Percentiles rank a stretch among this genome's conserved stretches.
Conservation (phyloP, 208 protist species). For the Wallacemonas sp. region DNA sequence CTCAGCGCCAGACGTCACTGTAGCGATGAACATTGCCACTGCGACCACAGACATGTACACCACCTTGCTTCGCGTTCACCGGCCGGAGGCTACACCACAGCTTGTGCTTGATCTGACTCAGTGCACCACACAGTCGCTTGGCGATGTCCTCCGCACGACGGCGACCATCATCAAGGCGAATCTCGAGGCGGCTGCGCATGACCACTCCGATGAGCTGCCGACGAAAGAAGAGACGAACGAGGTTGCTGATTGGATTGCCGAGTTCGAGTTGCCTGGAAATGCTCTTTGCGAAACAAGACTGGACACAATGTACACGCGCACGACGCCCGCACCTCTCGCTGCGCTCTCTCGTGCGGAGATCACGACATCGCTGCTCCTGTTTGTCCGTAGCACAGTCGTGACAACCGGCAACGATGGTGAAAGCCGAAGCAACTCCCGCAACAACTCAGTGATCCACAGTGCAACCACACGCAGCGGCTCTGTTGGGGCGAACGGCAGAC, state of each 20-base stretch:
- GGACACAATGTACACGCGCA: constrained; percentile 9
- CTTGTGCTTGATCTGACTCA: not conserved
- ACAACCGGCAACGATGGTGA: not conserved
- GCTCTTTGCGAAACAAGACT: constrained; percentile 10
- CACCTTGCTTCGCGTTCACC: not conserved
- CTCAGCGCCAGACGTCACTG: constrained; percentile 37
- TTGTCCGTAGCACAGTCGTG: constrained; percentile 1
- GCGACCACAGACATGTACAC: constrained; percentile 9
- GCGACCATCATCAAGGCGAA: not conserved
- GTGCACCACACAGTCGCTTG: constrained; percentile 1
- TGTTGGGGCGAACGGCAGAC: not conserved
- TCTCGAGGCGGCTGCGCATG: not conserved
- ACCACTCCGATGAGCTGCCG: not conserved
- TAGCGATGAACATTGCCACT: constrained; percentile 24
- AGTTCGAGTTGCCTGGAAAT: constrained; percentile 20
- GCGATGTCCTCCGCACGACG: not conserved
- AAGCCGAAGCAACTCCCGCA: not conserved
- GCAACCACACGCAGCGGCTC: not conserved
- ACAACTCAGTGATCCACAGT: not conserved
- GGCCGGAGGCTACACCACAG: not conserved
- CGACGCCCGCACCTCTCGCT: not conserved
- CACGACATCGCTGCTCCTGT: not conserved
- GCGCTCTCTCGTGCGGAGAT: not conserved
- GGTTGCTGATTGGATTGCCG: constrained; percentile 41
- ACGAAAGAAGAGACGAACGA: constrained; percentile 20